A percentile compares a stretch with the other conserved stretches of the same genome.
Evolutionary conservation across 2,329 filamentous ascomycete species (phyloP).

Genomic region (Fusarium papillatum): DNA sequence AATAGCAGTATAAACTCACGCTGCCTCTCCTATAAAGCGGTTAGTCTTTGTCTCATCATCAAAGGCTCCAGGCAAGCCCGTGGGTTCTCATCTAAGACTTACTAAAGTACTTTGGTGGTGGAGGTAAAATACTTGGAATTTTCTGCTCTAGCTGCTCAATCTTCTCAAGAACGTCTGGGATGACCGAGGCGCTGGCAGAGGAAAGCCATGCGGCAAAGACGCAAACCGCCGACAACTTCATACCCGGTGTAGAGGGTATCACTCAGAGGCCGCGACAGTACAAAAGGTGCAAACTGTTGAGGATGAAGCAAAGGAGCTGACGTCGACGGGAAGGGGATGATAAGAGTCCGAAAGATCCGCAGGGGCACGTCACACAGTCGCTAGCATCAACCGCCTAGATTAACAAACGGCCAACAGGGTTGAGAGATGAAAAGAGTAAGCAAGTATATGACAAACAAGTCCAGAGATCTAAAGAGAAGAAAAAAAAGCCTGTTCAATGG

Average conservation of each 20-base stretch:
- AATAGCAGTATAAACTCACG: slow-evolving; percentile 25
- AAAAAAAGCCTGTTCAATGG: background rate
- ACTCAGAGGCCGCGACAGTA: background rate
- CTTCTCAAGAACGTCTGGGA: slow-evolving; percentile 18
- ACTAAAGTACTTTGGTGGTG: slow-evolving; percentile 36
- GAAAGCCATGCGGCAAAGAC: slow-evolving; percentile 18
- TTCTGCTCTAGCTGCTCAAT: slow-evolving; percentile 27
- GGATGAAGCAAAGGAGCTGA: background rate
- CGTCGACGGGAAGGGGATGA: background rate
- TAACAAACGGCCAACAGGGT: background rate
- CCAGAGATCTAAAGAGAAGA: background rate
- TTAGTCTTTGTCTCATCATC: slow-evolving; percentile 3
- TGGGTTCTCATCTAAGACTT: background rate
- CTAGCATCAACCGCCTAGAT: background rate
- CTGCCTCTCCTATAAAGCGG: slow-evolving; percentile 33
- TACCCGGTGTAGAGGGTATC: background rate
- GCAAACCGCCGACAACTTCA: slow-evolving; percentile 14
- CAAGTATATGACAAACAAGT: background rate
- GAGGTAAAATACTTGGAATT: slow-evolving; percentile 1
- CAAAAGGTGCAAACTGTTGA: background rate
- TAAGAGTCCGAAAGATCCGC: slow-evolving; percentile 1
- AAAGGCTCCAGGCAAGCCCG: background rate
- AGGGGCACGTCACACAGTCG: background rate
- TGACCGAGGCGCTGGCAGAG: slow-evolving; percentile 9
- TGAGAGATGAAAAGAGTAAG: background rate